Base-by-base conservation (phyloP, 768 basidiomycete species). In the Leccinum imitatum region DNA sequence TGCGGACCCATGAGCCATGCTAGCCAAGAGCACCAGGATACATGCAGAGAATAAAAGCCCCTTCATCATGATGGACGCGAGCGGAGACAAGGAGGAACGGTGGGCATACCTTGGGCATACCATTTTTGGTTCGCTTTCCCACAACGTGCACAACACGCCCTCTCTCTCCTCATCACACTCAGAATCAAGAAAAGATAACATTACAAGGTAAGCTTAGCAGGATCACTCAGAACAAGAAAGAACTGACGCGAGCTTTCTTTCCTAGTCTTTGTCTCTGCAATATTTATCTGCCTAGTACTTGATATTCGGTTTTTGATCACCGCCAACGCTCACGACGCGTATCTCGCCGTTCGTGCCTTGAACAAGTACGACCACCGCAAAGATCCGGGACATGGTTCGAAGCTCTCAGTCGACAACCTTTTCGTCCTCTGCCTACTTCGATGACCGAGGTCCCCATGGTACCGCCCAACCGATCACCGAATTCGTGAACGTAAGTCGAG, bases 401-500 rank as follows among this genome's bases (percentile, higher is more conserved):
- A 64, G 61, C 11, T 64, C 72, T 17, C 77, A 78, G 58, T 66
- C 77, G 6, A 74, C 73, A 13, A 89, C 90, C 1, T 92, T 92
- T 75, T 92, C 91, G 0, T 79, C 87, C 25, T 79, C 84, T 11
- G 75, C 87, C 3, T 91, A 90, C 75, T 93, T 93, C 68, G 83
- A 84, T 62, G 90, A 92, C 69, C 82, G 90, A 58, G 90, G 90
- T 3, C 60, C 73, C 9, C 79, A 87, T 69, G 90, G 89, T 1
- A 82, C 81, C 51, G 88, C 91, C 9, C 83, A 90, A 66, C 90
- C 90, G 48, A 89, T 92, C 60, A 86, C 87, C n/a, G 87, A 92
- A 71, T 80, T 82, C 27, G 84, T 92, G 31, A 84, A 91, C 72
- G 90, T 91, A 77, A 69, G 85, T 76, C 50, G 21, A 50, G 25